Base-by-base conservation (phyloP, 2,329 filamentous ascomycete species). In the Fusarium torulosum region DNA sequence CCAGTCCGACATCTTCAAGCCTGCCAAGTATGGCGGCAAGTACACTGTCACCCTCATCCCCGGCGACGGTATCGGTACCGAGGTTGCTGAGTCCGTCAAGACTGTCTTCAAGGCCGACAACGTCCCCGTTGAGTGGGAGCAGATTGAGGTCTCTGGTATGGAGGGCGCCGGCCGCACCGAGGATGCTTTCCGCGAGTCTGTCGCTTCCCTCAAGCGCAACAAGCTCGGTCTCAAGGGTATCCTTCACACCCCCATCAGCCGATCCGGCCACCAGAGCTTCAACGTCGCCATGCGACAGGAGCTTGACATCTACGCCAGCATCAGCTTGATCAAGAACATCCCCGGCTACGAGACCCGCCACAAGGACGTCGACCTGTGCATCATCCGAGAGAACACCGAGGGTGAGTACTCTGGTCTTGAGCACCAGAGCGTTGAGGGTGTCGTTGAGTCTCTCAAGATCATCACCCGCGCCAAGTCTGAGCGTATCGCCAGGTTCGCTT, bases 321-420 rank as follows among this genome's bases (percentile, higher is more conserved):
- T 99, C 79, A 93, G 94, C 77, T 88, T 98, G 73, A 94, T 99
- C 87, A 98, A 98, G 91, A 99, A 99, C 87, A 98, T 99, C 77
- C 96, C 96, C 75, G 96, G 96, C 77, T 97, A 98, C 87, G 84
- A 96, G 84, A 99, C 96, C 69, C 93, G 96, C 80, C 96, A 99
- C 88, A 91, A 97, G 83, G 88, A 96, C 82, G 93, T 99, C 80
- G 96, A 99, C 81, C 89, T 98, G 74, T 97, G 94, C 90, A 97
- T 99, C 83, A 97, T 99, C 84, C 96, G 96, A 84, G 96, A 99
- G 87, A 99, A 99, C 88, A 99, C 96, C 79, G 96, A 99, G 88
- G 96, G 96, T 78, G 96, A 99, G 87, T 99, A 99, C 88, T 97
- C 94, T 71, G 96, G 96, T 66, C 90, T 99, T 67, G 96, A 99